Conservation (phyloP, 2,329 filamentous ascomycete genomes). For the Pseudogymnoascus sp. region DNA sequence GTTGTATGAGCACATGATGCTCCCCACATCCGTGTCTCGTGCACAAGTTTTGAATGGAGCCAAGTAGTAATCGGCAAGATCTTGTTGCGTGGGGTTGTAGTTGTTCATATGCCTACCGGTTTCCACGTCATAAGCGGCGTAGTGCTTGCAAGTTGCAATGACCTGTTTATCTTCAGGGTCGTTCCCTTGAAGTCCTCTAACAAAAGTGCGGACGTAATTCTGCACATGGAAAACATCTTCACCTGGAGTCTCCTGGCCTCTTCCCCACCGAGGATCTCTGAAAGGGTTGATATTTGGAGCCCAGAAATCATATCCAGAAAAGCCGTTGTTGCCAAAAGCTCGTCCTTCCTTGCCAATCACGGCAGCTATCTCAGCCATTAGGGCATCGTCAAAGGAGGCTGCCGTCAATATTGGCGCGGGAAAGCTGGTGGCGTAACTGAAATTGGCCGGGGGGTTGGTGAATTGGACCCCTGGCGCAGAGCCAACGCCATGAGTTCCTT, state of each 20-base stretch:
- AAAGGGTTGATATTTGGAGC: slow-evolving; percentile 63
- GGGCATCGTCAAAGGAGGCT: slow-evolving; percentile 55
- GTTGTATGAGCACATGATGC: slow-evolving; percentile 58
- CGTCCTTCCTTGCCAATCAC: slow-evolving; percentile 54
- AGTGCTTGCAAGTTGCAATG: slow-evolving; percentile 54
- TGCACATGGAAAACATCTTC: slow-evolving; percentile 47
- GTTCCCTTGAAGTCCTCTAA: slow-evolving; percentile 46
- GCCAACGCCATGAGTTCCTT: slow-evolving; percentile 56
- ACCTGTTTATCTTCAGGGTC: slow-evolving; percentile 37
- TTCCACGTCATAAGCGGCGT: slow-evolving; percentile 44
- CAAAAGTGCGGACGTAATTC: slow-evolving; percentile 44
- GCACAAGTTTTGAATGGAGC: slow-evolving; percentile 58
- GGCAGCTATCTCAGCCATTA: slow-evolving; percentile 49
- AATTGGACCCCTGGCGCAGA: slow-evolving; percentile 47
- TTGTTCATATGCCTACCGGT: slow-evolving; percentile 42
- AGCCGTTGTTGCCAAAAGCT: slow-evolving; percentile 55
- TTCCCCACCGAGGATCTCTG: slow-evolving; percentile 55
- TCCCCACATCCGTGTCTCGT: slow-evolving; percentile 42
- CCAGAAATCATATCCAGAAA: slow-evolving; percentile 52
- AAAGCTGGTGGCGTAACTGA: slow-evolving; percentile 56
- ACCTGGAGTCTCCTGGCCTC: slow-evolving; percentile 53
- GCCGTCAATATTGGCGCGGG: slow-evolving; percentile 56
- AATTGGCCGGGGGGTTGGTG: slow-evolving; percentile 40
- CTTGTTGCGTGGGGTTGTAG: slow-evolving; percentile 50
- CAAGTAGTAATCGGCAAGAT: slow-evolving; percentile 61